phyloP scores from a whole-genome alignment of 169 alveolate genomes.

The Toxoplasma gondii region DNA sequence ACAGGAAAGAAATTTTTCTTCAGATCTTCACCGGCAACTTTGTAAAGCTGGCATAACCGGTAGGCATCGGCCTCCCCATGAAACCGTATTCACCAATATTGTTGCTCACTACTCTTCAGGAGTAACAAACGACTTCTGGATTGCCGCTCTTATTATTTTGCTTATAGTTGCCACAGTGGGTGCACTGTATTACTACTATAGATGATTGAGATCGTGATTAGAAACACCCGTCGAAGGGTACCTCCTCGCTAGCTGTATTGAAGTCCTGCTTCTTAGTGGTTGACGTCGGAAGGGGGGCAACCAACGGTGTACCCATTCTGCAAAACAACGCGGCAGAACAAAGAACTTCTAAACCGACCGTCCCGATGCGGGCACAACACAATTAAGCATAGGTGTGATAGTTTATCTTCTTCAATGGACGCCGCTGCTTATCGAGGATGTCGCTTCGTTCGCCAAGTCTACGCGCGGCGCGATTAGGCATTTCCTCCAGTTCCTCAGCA shows the following conservation, averaged over 20 bases:
- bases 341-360: background rate
- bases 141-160: background rate
- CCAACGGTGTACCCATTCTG: background rate
- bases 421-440: background rate
- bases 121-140: conserved; percentile 9
- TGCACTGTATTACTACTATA: background rate
- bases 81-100: background rate
- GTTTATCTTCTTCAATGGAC: background rate
- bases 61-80: background rate
- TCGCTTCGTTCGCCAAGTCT: background rate
- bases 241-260: no score
- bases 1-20: background rate
- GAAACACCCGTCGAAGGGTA: background rate
- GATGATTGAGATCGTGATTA: background rate
- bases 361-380: background rate
- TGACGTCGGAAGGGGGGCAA: no score
- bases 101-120: background rate
- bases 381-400: background rate
- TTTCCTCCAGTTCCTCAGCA: background rate
- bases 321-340: background rate
- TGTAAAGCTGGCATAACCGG: conserved; percentile 46
- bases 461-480: background rate
- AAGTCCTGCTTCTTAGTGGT: no score
- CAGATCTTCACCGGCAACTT: conserved; percentile 54
- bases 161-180: background rate